Base-by-base conservation (phyloP, 1,139 yeast genomes). In the Schizosaccharomyces versatilis region DNA sequence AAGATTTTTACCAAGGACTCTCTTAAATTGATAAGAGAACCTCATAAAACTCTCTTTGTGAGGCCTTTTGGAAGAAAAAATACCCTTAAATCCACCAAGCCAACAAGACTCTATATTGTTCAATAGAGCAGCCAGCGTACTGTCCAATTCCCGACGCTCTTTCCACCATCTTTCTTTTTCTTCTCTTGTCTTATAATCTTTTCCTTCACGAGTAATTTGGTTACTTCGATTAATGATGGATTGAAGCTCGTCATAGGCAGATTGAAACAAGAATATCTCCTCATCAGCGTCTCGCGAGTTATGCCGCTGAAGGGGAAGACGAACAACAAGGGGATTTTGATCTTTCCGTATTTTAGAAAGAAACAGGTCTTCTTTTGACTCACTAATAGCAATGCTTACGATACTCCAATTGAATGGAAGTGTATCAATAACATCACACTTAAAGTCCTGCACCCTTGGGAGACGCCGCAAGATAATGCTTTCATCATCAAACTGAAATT, bases 131-230 rank as follows among this genome's bases (percentile, higher is more conserved):
- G 73, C 68, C 56, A 88, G 64, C 54, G 73, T 67, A 24, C 70
- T 67, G 65, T 88, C 95, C 32, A 86, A 68, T 0, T 68, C 68
- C 58, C 77, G 78, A 54, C 97, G 69, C 42, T 71, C 68, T 53
- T 72, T 72, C 95, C 96, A 90, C 95, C 96, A 88, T 6, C 68
- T 62, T 52, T 73, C 74, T 56, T 90, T 72, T 51, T 80, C 82
- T 44, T 78, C 81, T 53, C 75, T 73, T 0, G 84, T 74, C n/a
- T 65, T 67, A 3, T 79, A 73, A 8, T 63, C 59, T 17, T 63
- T 58, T 12, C 66, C 63, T 2, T 58, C 57, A 14, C 64, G 67
- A 0, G 94, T 81, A 0, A 86, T 76, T 1, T 66, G 62, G 60
- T 81, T 78, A 63, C 93, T 84, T 53, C 72, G 71, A 0, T 65